Percentiles rank a stretch among this genome's conserved stretches.
Conservation (phyloP, 1,284 basidiomycete genomes). For the Xerocomus amazonicus region DNA sequence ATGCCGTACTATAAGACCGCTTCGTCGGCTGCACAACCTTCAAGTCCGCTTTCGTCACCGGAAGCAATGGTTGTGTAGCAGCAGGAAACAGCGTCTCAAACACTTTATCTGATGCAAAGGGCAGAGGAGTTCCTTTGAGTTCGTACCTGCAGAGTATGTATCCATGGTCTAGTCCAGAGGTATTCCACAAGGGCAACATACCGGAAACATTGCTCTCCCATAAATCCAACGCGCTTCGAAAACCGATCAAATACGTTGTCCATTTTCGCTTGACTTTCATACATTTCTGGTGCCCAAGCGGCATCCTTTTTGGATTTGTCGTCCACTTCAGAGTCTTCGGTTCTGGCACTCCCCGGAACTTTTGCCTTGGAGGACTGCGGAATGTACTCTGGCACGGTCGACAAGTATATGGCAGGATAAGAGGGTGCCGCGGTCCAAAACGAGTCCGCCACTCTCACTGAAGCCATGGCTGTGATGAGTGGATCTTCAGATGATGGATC, state of each 20-base stretch:
- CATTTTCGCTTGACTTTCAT: slow-evolving; percentile 72
- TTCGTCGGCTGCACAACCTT: slow-evolving; percentile 47
- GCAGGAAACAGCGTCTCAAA: slow-evolving; percentile 69
- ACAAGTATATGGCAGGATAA: slow-evolving; percentile 69
- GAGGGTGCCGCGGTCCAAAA: slow-evolving; percentile 60
- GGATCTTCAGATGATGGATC: slow-evolving; percentile 39
- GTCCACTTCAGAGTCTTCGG: slow-evolving; percentile 40
- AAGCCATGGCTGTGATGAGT: slow-evolving; percentile 58
- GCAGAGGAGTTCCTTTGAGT: slow-evolving; percentile 66
- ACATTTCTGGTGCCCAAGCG: slow-evolving; percentile 64
- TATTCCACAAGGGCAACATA: slow-evolving; percentile 32
- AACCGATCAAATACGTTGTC: slow-evolving; percentile 82
- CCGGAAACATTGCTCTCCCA: slow-evolving; percentile 78
- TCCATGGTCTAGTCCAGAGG: slow-evolving; percentile 1
- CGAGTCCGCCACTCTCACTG: slow-evolving; percentile 52
- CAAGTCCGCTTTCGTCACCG: slow-evolving; percentile 57
- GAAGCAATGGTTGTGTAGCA: slow-evolving; percentile 41
- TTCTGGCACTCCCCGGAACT: slow-evolving; percentile 36
- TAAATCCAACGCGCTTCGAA: slow-evolving; percentile 59
- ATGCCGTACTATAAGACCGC: slow-evolving; percentile 46
- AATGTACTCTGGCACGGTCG: slow-evolving; percentile 66
- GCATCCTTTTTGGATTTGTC: slow-evolving; percentile 43
- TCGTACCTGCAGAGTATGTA: slow-evolving; percentile 59
- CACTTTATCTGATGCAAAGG: slow-evolving; percentile 66
- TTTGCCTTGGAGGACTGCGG: slow-evolving; percentile 53